Percentiles rank a stretch among this genome's conserved stretches.
phyloP scores from a whole-genome alignment of 1,284 basidiomycete species.

The Wallemia ichthyophaga region DNA sequence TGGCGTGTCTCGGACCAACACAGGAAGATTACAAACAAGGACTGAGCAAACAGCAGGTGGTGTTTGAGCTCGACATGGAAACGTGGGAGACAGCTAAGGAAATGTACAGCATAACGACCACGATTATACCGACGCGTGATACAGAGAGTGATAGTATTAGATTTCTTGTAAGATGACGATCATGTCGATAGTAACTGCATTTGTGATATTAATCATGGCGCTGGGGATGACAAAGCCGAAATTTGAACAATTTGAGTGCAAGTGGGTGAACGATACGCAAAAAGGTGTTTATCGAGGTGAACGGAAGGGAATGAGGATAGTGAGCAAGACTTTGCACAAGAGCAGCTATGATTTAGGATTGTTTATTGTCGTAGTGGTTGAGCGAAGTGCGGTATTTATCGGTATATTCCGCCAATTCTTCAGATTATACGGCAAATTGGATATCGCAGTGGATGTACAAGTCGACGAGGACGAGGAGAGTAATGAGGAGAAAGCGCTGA shows the following conservation, averaged over 20 bases:
- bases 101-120: not conserved
- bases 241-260: no score
- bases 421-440: not conserved
- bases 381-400: not conserved
- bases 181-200: not conserved
- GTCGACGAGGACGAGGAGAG: not conserved
- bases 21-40: constrained; percentile 32
- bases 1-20: constrained; percentile 29
- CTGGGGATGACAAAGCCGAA: no score
- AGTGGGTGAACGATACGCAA: no score
- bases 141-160: not conserved
- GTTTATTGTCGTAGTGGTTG: not conserved
- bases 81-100: constrained; percentile 25
- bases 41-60: constrained; percentile 41
- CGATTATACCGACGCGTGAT: not conserved
- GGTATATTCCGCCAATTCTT: not conserved
- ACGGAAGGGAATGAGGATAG: no score
- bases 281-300: no score
- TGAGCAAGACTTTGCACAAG: not conserved
- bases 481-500: not conserved
- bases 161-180: not conserved
- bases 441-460: not conserved
- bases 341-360: not conserved
- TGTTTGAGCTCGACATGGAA: constrained; percentile 55
- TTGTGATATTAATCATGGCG: not conserved